phyloP scores from a whole-genome alignment of 139 green algal genomes.

The Coelastrella sp. region DNA sequence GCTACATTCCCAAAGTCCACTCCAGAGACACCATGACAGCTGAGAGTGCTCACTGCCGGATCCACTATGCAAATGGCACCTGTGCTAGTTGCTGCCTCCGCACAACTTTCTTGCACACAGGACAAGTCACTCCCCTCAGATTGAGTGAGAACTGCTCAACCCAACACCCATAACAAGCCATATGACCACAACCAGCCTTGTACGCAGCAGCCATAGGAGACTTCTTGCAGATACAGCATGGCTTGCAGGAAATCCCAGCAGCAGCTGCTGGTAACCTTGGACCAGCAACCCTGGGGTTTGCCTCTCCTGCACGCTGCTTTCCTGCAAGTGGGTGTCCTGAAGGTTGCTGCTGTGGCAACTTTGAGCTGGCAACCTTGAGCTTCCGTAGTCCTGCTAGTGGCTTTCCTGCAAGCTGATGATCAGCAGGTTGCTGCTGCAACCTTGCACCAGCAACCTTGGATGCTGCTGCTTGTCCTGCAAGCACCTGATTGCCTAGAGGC shows the following conservation, averaged over 20 bases:
- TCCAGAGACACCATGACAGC: no score
- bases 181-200: slow-evolving; percentile 67
- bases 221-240: slow-evolving; percentile 59
- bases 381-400: no score
- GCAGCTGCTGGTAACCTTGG: background rate
- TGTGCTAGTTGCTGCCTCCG: slow-evolving; percentile 62
- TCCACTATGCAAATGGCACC: slow-evolving; percentile 43
- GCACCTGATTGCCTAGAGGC: background rate
- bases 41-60: no score
- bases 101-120: slow-evolving; percentile 52
- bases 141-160: slow-evolving; percentile 58
- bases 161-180: slow-evolving; percentile 82
- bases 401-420: no score
- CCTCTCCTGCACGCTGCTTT: background rate
- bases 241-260: background rate
- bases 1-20: no score
- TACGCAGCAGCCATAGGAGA: slow-evolving; percentile 63
- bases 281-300: background rate
- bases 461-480: background rate
- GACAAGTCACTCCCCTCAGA: slow-evolving; percentile 58
- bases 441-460: no score
- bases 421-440: no score
- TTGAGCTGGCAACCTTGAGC: no score
- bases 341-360: no score
- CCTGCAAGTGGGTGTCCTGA: background rate